Conservation (phyloP, 1,284 basidiomycete species). For the Ustilago shanxiensis region DNA sequence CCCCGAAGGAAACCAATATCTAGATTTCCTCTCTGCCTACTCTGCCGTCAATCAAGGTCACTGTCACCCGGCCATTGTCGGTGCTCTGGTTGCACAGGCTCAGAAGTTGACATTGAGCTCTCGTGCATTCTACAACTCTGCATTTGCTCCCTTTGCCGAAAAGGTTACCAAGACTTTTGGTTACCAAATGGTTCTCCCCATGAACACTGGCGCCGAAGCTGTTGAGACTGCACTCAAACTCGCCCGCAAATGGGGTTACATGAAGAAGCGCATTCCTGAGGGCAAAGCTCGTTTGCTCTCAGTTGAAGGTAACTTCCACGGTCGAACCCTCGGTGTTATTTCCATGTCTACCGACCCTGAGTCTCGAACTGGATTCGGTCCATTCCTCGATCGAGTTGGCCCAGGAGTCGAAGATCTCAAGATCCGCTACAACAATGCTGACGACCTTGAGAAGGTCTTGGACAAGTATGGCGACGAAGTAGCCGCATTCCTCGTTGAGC, state of each 20-base stretch:
- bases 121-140: conserved; percentile 94
- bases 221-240: conserved; percentile 82
- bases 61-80: conserved; percentile 91
- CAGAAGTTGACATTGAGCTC: conserved; percentile 92
- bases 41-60: conserved; percentile 88
- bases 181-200: conserved; percentile 88
- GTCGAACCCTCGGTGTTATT: conserved; percentile 89
- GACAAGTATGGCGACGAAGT: conserved; percentile 85
- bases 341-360: conserved; percentile 97
- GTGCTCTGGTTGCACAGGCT: conserved; percentile 85
- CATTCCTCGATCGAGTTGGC: conserved; percentile 87
- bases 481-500: conserved; percentile 94
- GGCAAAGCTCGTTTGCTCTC: conserved; percentile 90
- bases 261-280: conserved; percentile 82
- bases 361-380: conserved; percentile 87
- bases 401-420: conserved; percentile 72
- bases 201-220: conserved; percentile 99
- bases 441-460: conserved; percentile 85
- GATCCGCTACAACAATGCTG: conserved; percentile 70
- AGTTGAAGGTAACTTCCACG: conserved; percentile 94
- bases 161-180: conserved; percentile 80
- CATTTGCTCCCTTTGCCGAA: conserved; percentile 89
- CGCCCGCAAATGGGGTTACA: conserved; percentile 70
- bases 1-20: conserved; percentile 79
- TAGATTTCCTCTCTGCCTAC: conserved; percentile 91